Base-by-base conservation (phyloP, 768 basidiomycete species). In the Rhizopogon vulgaris region DNA sequence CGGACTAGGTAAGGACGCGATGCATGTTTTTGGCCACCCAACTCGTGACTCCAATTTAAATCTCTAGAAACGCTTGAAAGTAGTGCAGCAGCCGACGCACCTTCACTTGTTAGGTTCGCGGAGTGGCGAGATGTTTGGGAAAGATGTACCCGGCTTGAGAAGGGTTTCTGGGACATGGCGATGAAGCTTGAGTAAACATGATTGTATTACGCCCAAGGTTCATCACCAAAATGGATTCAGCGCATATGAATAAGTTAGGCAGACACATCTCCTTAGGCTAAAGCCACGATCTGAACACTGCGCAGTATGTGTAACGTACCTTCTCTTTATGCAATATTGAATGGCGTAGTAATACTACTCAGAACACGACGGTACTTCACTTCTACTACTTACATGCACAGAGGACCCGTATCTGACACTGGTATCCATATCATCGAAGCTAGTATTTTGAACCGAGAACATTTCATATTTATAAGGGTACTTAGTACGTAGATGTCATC, bases 91-190 rank as follows among this genome's bases (percentile, higher is more conserved):
- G 69, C 61, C 0, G 82, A 87, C 52, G 83, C 87, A 2, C 87
- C 90, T 0, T 87, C 85, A 0, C 63, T 71, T 0, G 59, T 53
- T 14, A 74, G 83, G 32, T 73, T 90, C 27, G 72, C 71, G 3
- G 85, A 88, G 60, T 88, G 92, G 79, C 68, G 72, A 45, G 61
- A 68, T 15, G 79, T 92, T 2, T 95, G 91, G 88, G 75, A 80
- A 61, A 79, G 78, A 49, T 90, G 89, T 61, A 83, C 88, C 0
- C 66, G 70, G 41, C 71, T 96, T 41, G 94, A 97, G 70, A 86
- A 81, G 58, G 80, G 77, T 0, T 95, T 95, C 64, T 97, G 94
- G 94, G 88, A 94, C 41, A 82, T 82, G 73, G 80, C 79, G 4
- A 62, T 84, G 58, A 55, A 59, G 1, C 43, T 45, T 46, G 43